Evolutionary conservation across 805 yeast genomes (phyloP).

Genomic region (Starmerella roubikii): DNA sequence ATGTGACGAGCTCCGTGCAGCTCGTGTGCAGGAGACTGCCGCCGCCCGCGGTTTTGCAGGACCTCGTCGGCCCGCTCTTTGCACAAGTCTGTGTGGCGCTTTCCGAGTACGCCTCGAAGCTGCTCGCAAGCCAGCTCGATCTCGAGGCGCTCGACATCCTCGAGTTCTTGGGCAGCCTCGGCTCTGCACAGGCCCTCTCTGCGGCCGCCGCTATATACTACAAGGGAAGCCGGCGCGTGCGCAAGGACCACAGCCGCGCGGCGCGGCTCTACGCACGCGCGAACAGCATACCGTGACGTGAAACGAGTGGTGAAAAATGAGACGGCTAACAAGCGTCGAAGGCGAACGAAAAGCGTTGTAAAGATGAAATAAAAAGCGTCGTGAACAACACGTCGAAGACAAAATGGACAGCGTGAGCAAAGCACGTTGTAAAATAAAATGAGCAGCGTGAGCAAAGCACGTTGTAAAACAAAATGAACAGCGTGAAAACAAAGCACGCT

Average conservation of each 20-base stretch:
- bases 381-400: no score
- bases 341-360: no score
- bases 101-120: slow-evolving; percentile 3
- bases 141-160: slow-evolving; percentile 42
- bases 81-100: slow-evolving; percentile 4
- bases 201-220: slow-evolving; percentile 60
- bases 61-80: background rate
- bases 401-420: no score
- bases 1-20: background rate
- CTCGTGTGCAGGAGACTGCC: background rate
- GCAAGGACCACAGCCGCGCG: slow-evolving; percentile 47
- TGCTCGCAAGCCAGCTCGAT: slow-evolving; percentile 33
- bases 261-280: slow-evolving; percentile 50
- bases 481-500: no score
- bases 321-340: no score
- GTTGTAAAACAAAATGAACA: no score
- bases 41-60: background rate
- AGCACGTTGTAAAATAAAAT: no score
- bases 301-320: no score
- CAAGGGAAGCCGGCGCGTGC: slow-evolving; percentile 36
- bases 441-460: no score
- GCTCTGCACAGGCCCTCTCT: slow-evolving; percentile 54
- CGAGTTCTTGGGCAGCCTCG: slow-evolving; percentile 53
- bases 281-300: background rate
- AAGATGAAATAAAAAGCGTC: no score